Evolutionary conservation across 23 red algal genomes (phyloP).

Genomic region (Gracilaria caudata): DNA sequence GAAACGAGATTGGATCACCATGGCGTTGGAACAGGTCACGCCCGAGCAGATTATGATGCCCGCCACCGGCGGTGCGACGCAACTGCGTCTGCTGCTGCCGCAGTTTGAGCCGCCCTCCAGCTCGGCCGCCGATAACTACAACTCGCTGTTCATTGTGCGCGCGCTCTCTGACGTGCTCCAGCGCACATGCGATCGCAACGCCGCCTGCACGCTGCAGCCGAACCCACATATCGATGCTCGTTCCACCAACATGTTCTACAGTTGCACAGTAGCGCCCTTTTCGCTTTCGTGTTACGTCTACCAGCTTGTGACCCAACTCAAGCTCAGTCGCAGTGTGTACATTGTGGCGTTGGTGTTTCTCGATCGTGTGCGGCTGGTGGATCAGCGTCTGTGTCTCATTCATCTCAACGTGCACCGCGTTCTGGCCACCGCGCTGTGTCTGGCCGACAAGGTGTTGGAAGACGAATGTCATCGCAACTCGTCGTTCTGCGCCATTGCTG

Average conservation of each 20-base stretch:
- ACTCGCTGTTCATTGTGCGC: neutral
- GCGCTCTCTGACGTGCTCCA: constrained; percentile 12
- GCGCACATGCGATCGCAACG: constrained; percentile 30
- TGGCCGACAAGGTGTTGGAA: constrained; percentile 73
- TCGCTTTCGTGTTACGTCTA: constrained; percentile 45
- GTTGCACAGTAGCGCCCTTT: neutral
- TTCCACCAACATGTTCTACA: constrained; percentile 27
- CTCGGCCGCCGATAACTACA: neutral
- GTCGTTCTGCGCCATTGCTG: constrained; percentile 33
- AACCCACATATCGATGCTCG: constrained; percentile 23
- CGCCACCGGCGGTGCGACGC: neutral
- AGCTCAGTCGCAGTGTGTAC: constrained; percentile 60
- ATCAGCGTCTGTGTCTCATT: constrained; percentile 52
- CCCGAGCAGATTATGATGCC: constrained; percentile 12
- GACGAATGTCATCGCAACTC: constrained; percentile 69
- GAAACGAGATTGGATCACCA: constrained; percentile 15
- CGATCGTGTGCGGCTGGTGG: constrained; percentile 62
- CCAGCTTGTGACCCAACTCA: constrained; percentile 30
- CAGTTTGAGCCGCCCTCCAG: neutral
- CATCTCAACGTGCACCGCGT: constrained; percentile 79
- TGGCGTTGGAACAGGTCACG: constrained; percentile 26
- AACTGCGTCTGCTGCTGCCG: neutral
- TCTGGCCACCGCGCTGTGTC: constrained; percentile 55
- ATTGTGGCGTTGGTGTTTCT: constrained; percentile 73
- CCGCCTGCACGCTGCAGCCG: constrained; percentile 10